Base-by-base conservation (phyloP, 2,329 filamentous ascomycete species). In the Remersonia thermophila region DNA sequence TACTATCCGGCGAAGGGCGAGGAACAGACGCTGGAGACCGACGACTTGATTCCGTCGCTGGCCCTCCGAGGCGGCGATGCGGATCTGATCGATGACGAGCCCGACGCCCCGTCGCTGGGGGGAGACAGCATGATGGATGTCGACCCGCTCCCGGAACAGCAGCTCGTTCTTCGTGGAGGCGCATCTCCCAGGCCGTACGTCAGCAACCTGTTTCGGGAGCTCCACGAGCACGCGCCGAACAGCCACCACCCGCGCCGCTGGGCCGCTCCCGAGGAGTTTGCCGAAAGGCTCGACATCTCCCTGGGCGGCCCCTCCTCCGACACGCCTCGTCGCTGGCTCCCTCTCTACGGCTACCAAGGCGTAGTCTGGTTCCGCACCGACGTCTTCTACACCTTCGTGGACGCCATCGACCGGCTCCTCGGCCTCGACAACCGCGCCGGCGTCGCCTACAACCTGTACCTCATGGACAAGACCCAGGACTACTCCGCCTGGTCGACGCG, bases 351-450 rank as follows among this genome's bases (percentile, higher is more conserved):
- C 11, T 48, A 40, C 30, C 48, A 50, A 31, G 48, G 48, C 16
- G 32, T 44, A 3, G 47, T 51, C 4, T 43, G 41, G 41, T 51
- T 48, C 25, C 40, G 36, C 10, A 12, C 36, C 17, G 34, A 40
- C 35, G 28, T 23, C 3, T 30, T 46, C 25, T 30, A 45, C 33
- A 47, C 37, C n/a, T 49, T 47, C 29, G 43, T 50, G 32, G 47
- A 51, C 32, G 49, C 49, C 4, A 43, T 50, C 12, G 46, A 48
- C 33, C 44, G 49, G 5, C 44, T 51, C 7, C 36, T 51, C 9
- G 28, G 43, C 27, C 42, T 49, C 5, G 47, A 45, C 23, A 44
- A 36, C 33, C 41, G 44, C 7, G 43, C 41, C 4, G 45, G 47
- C 5, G 40, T 47, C 3, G 26, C 32, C 0, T 49, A 50, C 40